Evolutionary conservation across 352 stramenopile genomes (phyloP), one percentile per base, ranked within the genome.

Genomic region (Blastocystis sp.): DNA sequence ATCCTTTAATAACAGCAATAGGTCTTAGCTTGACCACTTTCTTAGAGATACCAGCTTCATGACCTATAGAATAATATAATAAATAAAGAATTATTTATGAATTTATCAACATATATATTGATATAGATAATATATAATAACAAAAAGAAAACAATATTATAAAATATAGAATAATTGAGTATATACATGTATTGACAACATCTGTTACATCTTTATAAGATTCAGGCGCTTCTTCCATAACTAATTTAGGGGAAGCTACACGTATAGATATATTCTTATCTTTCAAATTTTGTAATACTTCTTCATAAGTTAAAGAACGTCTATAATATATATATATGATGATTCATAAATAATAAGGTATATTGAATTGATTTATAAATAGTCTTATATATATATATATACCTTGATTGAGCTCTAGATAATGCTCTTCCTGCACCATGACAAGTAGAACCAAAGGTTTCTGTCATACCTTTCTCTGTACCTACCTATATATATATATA

Each of bases 151-250:
- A 19, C 32, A 18, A 24, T 5, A 34, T 11, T 24, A 7, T 10
- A 13, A 7, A 2, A 9, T 19, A n/a, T n/a, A n/a, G n/a, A n/a
- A n/a, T n/a, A n/a, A n/a, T n/a, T n/a, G n/a, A 56, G 13, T 16
- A 10, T 16, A 11, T 32, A 62, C 78, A 86, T n/a, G 77, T 84
- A 55, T 86, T 74, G 41, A 84, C 77, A n/a, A 85, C 77, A 42
- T 80, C 65, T 19, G 62, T 79, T 11, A 86, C 78, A 68, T 86
- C 73, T 64, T 86, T 86, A 55, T 86, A 86, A 10, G 68, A 77
- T 58, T 86, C 77, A 7, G 77, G 77, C 5, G 78, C 78, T 56
- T 86, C 78, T 67, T 86, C 78, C 67, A 81, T 84, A 4, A 86
- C 75, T 24, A 86, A 64, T 67, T 84, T 86, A 21, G 78, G 78